phyloP scores from a whole-genome alignment of 805 yeast genomes.

The Metschnikowia bowlesiae region DNA sequence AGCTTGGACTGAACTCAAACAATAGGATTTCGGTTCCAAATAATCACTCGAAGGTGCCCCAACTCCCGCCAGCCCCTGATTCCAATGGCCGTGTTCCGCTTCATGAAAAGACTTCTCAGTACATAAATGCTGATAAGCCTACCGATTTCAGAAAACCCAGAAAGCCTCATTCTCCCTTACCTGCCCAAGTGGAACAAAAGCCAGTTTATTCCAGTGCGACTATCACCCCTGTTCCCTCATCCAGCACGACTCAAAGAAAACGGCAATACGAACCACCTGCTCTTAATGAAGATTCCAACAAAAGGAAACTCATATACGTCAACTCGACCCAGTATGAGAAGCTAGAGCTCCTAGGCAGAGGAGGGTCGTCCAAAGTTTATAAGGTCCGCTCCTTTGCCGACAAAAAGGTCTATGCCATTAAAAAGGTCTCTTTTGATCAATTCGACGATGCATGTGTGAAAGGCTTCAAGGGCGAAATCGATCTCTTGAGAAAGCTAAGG shows the following conservation, averaged over 20 bases:
- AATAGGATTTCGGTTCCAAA: background rate
- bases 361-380: constrained; percentile 90
- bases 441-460: constrained; percentile 68
- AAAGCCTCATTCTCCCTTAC: constrained; percentile 13
- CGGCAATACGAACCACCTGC: background rate
- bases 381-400: constrained; percentile 55
- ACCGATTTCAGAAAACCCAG: constrained; percentile 35
- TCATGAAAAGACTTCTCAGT: constrained; percentile 5
- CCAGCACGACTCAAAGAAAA: background rate
- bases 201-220: constrained; percentile 5
- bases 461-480: constrained; percentile 89
- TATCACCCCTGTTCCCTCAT: background rate
- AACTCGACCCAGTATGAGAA: constrained; percentile 67
- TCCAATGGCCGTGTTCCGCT: constrained; percentile 6
- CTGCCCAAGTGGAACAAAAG: background rate
- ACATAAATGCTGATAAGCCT: constrained; percentile 10
- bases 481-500: constrained; percentile 56
- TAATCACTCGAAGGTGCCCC: background rate
- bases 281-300: constrained; percentile 16
- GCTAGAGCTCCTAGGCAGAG: constrained; percentile 78
- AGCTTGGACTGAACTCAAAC: background rate
- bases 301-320: constrained; percentile 28
- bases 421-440: constrained; percentile 75
- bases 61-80: background rate
- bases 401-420: constrained; percentile 68